Evolutionary conservation across 1,139 yeast genomes (phyloP), one percentile per base, ranked within the genome.

Genomic region (Lizanozyma gosingica): DNA sequence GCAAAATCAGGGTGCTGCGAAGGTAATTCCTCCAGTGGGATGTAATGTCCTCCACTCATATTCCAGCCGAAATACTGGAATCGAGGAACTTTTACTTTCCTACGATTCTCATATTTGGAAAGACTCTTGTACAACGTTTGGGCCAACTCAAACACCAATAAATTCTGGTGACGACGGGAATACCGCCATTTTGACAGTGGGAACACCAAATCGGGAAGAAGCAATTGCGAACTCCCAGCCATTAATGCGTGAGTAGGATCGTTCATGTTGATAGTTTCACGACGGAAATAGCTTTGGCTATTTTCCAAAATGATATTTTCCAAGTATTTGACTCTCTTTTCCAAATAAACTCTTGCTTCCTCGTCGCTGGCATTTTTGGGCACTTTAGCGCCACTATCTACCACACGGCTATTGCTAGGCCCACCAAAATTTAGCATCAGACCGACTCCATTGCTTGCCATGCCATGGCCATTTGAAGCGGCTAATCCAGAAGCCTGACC

Each of bases 31-130:
- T 70, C 70, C 4, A 67, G 60, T 18, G 57, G 56, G 15, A 76
- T 49, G 50, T 75, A 80, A 47, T 71, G 72, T 16, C 68, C 68
- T 1, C 85, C 84, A 33, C 76, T 66, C 74, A 78, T 63, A 52
- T 80, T 80, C 84, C 84, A 80, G 14, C 83, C 84, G 50, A 76
- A 80, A 45, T 67, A 73, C 51, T 80, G 85, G 15, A 67, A 60
- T 43, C 85, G 56, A 3, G 86, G 86, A 11, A 74, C 50, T 3
- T 61, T 53, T 4, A 78, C 68, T 35, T 62, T 56, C 51, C 40
- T 62, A 59, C 47, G 63, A 58, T 17, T 67, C 67, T 4, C 29
- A 22, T 22, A 22, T 22, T 22, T 64, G 6, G 71, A 55, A 32
- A 79, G 56, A 32, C 62, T 53, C 4, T 59, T 46, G 48, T 65